A percentile compares a stretch with the other conserved stretches of the same genome.
These are phyloP conservation scores for Penicillium sp. DNA, from an alignment of 2,329 filamentous ascomycete genomes.

Conservation along the genomic window DNA sequence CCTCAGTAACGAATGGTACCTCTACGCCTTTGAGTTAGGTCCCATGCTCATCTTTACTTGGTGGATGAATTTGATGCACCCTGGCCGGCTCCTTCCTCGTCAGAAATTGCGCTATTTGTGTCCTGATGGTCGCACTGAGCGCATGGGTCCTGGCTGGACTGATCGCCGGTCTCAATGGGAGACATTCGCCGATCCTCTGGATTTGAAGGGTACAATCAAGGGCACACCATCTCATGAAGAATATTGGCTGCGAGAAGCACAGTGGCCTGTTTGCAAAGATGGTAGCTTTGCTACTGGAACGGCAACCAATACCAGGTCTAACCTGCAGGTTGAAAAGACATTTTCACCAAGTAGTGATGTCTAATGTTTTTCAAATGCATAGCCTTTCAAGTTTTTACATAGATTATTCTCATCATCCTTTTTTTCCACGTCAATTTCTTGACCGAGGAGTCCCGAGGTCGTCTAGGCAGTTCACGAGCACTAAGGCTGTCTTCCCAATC, in stretches of 20 bases:
- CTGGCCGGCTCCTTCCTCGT: constrained; percentile 34
- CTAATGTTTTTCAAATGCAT: not conserved
- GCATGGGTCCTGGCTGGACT: constrained; percentile 36
- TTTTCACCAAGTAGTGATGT: not conserved
- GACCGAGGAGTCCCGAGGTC: too few relatives aligned
- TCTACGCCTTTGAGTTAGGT: constrained; percentile 40
- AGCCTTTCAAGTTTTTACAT: not conserved
- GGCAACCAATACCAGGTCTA: constrained; percentile 20
- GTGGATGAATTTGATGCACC: constrained; percentile 41
- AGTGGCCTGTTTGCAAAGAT: constrained; percentile 30
- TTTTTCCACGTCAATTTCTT: too few relatives aligned
- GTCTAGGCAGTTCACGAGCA: too few relatives aligned
- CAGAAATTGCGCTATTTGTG: constrained; percentile 32
- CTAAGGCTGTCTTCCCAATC: not conserved
- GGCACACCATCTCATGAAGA: constrained; percentile 29
- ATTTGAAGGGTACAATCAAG: constrained; percentile 27
- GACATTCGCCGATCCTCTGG: constrained; percentile 33
- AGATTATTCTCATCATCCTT: too few relatives aligned
- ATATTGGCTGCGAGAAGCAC: constrained; percentile 30
- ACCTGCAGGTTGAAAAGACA: not conserved
- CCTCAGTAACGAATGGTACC: constrained; percentile 38
- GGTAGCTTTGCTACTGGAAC: constrained; percentile 30
- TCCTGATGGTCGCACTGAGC: constrained; percentile 30
- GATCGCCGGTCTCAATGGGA: constrained; percentile 29
- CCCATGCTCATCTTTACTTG: constrained; percentile 39